Conservation (phyloP, 1,139 yeast species). For the Hansenula lynferdii region DNA sequence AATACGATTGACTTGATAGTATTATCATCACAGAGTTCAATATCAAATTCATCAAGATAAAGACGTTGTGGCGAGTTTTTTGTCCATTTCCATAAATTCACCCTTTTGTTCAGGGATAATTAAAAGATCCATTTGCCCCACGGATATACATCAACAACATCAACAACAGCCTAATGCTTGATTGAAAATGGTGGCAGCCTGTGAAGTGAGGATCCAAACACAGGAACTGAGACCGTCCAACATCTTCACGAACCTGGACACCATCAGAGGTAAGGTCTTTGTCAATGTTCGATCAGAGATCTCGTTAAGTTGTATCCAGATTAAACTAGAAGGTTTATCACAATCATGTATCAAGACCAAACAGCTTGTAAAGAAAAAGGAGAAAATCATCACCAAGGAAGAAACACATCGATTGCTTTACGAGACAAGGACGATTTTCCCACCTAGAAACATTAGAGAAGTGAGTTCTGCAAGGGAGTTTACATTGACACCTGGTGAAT, state of each 20-base stretch:
- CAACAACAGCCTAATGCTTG: too few relatives aligned
- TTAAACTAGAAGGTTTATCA: conserved; percentile 54
- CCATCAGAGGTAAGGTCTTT: conserved; percentile 40
- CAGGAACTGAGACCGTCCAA: conserved; percentile 9
- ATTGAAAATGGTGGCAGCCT: conserved; percentile 10
- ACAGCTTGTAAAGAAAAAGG: conserved; percentile 9
- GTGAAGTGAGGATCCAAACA: conserved; percentile 17
- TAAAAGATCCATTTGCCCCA: too few relatives aligned
- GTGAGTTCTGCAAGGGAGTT: conserved; percentile 42
- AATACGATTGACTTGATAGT: too few relatives aligned
- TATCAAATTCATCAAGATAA: too few relatives aligned
- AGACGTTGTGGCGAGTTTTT: too few relatives aligned
- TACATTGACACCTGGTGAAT: conserved; percentile 55
- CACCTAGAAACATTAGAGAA: conserved; percentile 48
- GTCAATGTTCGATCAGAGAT: conserved; percentile 42
- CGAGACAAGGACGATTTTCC: conserved; percentile 51
- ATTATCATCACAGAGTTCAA: too few relatives aligned
- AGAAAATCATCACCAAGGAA: conserved; percentile 20
- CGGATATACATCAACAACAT: too few relatives aligned
- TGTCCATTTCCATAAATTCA: too few relatives aligned
- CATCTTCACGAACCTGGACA: conserved; percentile 5
- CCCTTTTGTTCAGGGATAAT: too few relatives aligned
- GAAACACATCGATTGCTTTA: conserved; percentile 55
- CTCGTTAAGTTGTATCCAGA: conserved; percentile 45
- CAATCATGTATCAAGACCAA: conserved; percentile 24